phyloP scores from a whole-genome alignment of 441 rosid species.

The Breynia disticha region DNA sequence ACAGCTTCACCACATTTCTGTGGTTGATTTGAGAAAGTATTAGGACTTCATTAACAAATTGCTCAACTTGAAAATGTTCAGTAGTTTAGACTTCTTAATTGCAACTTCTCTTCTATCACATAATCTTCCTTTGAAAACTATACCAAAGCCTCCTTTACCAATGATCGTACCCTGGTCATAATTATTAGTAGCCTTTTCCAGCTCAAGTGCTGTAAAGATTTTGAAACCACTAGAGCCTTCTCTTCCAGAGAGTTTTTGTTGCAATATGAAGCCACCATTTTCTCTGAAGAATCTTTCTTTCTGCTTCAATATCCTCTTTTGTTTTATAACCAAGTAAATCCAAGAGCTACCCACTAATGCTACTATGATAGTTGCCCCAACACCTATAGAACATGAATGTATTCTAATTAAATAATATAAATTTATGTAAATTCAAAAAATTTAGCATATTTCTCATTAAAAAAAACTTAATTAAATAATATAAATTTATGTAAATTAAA shows the following conservation, averaged over 20 bases:
- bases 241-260: not conserved
- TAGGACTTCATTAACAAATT: conserved; percentile 30
- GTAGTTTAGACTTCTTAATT: conserved; percentile 26
- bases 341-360: not conserved
- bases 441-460: too few species aligned
- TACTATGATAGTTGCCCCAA: not conserved
- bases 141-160: conserved; percentile 28
- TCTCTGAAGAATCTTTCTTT: not conserved
- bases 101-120: conserved; percentile 15
- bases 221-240: conserved; percentile 7
- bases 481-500: too few species aligned
- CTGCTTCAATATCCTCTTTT: not conserved
- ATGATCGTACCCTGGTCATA: conserved; percentile 15
- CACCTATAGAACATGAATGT: not conserved
- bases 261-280: not conserved
- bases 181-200: conserved; percentile 25
- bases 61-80: conserved; percentile 21
- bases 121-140: conserved; percentile 32
- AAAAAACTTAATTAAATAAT: too few species aligned
- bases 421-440: too few species aligned
- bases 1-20: conserved; percentile 28
- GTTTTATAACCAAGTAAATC: not conserved
- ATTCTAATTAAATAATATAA: too few species aligned
- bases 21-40: conserved; percentile 33
- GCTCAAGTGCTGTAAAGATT: conserved; percentile 18